Evolutionary conservation across 768 basidiomycete genomes (phyloP).

Genomic region (Suillus sp.): DNA sequence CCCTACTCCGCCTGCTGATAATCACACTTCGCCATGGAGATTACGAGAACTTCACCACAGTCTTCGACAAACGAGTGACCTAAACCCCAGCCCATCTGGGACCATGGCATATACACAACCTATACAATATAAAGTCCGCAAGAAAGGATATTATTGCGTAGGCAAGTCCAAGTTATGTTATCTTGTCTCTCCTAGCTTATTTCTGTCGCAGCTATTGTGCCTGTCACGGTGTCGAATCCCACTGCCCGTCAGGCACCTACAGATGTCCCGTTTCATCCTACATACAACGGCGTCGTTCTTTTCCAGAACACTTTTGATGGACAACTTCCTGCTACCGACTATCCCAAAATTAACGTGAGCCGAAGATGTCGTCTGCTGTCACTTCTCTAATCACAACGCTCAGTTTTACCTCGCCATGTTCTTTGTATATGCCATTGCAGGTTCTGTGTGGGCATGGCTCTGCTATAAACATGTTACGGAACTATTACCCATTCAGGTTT

Average conservation of each 20-base stretch:
- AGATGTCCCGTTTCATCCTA: constrained; percentile 68
- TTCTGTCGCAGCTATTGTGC: constrained; percentile 67
- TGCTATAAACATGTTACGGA: constrained; percentile 83
- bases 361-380: neutral
- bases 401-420: constrained; percentile 91
- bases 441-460: constrained; percentile 75
- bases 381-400: constrained; percentile 5
- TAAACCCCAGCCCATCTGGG: constrained; percentile 53
- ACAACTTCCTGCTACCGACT: constrained; percentile 87
- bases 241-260: constrained; percentile 42
- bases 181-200: constrained; percentile 8
- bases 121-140: constrained; percentile 79
- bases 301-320: constrained; percentile 91
- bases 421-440: constrained; percentile 72
- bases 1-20: constrained; percentile 52
- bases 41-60: constrained; percentile 22
- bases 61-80: constrained; percentile 26
- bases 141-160: constrained; percentile 96
- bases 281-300: constrained; percentile 75
- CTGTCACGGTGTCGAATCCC: constrained; percentile 73
- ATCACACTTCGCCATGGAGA: constrained; percentile 54
- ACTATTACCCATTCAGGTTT: constrained; percentile 84
- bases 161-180: constrained; percentile 54
- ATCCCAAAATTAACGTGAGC: constrained; percentile 93
- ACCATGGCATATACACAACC: constrained; percentile 63